Percentiles rank a stretch among this genome's conserved stretches.
Conservation (phyloP, 345 rosid genomes). For the Linum tenue region DNA sequence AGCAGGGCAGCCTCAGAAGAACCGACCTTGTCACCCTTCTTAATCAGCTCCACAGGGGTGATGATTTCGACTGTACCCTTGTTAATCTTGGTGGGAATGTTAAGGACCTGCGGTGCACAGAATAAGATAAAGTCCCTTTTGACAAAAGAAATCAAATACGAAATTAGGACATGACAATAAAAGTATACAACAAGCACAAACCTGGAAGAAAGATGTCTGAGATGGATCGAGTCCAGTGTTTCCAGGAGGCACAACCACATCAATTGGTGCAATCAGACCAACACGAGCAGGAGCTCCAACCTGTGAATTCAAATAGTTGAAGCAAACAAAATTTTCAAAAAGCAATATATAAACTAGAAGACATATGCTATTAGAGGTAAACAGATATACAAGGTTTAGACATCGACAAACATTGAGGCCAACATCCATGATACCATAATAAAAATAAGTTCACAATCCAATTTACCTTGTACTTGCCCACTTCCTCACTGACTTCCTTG, state of each 20-base stretch:
- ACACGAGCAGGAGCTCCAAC: conserved; percentile 8
- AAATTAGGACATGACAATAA: too few relatives aligned
- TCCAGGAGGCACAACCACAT: conserved; percentile 4
- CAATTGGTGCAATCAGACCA: conserved; percentile 6
- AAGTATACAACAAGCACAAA: not conserved
- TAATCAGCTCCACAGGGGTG: conserved; percentile 17
- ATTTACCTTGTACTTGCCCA: conserved; percentile 1
- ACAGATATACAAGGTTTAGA: too few relatives aligned
- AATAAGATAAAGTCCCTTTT: too few relatives aligned
- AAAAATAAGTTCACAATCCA: not conserved
- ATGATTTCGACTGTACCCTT: conserved; percentile 23
- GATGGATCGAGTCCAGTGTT: conserved; percentile 4
- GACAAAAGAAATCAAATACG: not conserved
- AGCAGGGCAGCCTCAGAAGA: conserved; percentile 25
- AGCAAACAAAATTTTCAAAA: not conserved
- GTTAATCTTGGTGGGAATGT: conserved; percentile 8
- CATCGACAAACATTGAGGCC: not conserved
- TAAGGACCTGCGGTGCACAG: not conserved
- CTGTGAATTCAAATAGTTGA: not conserved
- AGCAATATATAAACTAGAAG: too few relatives aligned
- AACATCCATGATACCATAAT: not conserved
- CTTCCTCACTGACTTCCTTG: conserved; percentile 3
- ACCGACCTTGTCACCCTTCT: conserved; percentile 26
- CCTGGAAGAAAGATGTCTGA: conserved; percentile 1
- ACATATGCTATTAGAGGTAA: too few relatives aligned